Percentiles rank a stretch among this genome's conserved stretches.
Evolutionary conservation across 768 basidiomycete species (phyloP).

Genomic region (Guyanaporus albipodus): DNA sequence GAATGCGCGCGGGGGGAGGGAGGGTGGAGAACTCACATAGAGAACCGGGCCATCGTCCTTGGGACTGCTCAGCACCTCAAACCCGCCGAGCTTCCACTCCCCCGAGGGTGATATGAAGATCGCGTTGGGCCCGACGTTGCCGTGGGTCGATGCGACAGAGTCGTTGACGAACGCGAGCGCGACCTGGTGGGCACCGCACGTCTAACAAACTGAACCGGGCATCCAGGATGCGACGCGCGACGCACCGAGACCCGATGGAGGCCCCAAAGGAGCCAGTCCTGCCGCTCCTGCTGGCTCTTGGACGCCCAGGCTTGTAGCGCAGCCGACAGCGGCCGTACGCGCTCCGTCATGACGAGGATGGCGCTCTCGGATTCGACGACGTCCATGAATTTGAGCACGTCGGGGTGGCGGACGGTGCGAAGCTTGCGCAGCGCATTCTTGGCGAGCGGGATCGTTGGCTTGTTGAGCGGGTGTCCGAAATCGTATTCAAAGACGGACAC

Average conservation of each 20-base stretch:
- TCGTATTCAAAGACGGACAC: constrained; percentile 95
- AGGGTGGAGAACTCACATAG: constrained; percentile 78
- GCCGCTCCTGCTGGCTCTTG: constrained; percentile 59
- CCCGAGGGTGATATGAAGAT: constrained; percentile 91
- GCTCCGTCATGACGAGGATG: constrained; percentile 93
- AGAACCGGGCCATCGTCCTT: constrained; percentile 75
- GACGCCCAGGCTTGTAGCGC: constrained; percentile 60
- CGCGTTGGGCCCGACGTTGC: constrained; percentile 66
- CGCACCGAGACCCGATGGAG: constrained; percentile 81
- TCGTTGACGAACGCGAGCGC: constrained; percentile 90
- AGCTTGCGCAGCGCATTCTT: constrained; percentile 89
- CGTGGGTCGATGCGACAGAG: constrained; percentile 77
- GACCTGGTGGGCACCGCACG: no score
- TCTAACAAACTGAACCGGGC: neutral
- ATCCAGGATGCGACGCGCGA: constrained; percentile 7
- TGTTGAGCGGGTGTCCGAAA: constrained; percentile 54
- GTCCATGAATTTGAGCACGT: constrained; percentile 94
- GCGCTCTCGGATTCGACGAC: constrained; percentile 84
- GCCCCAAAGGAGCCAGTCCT: constrained; percentile 94
- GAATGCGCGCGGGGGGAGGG: no score
- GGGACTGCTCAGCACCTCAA: constrained; percentile 82
- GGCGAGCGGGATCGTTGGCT: constrained; percentile 67
- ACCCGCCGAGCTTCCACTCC: constrained; percentile 96
- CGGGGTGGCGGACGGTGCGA: constrained; percentile 89
- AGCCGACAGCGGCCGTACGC: constrained; percentile 69